Percentiles rank a stretch among this genome's conserved stretches.
phyloP scores from a whole-genome alignment of 495 filamentous ascomycete genomes.

The Cercophora newfieldiana region DNA sequence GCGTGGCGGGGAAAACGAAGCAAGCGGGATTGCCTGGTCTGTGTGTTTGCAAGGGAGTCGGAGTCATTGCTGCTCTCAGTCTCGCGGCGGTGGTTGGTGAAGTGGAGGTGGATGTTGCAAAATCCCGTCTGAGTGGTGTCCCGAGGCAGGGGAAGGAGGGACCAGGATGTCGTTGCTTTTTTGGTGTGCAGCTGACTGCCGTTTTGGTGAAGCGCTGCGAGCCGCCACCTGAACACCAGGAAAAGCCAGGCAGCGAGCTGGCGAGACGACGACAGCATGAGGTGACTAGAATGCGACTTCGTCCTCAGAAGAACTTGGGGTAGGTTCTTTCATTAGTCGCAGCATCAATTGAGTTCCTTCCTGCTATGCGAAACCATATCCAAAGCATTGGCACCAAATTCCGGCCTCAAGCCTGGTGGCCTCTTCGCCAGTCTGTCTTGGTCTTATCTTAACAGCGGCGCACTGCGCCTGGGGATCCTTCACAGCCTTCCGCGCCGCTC shows the following conservation, averaged over 20 bases:
- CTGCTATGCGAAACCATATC: not conserved
- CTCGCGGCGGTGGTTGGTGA: slow-evolving; percentile 13
- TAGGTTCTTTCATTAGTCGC: not conserved
- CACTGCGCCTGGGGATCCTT: slow-evolving; percentile 13
- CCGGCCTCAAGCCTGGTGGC: not conserved
- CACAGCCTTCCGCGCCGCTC: not conserved
- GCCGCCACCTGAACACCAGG: not conserved
- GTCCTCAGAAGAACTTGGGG: not conserved
- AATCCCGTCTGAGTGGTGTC: slow-evolving; percentile 5
- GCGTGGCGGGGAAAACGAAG: slow-evolving; percentile 20
- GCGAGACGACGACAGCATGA: slow-evolving; percentile 8
- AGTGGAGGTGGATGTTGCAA: not conserved
- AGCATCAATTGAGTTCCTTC: slow-evolving; percentile 14
- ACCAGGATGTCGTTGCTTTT: slow-evolving; percentile 4
- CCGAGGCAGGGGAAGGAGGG: slow-evolving; percentile 12
- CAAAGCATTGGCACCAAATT: slow-evolving; percentile 20
- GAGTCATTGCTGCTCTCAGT: slow-evolving; percentile 21
- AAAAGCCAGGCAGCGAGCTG: slow-evolving; percentile 25
- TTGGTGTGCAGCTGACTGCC: slow-evolving; percentile 1
- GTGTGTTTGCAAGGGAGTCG: slow-evolving; percentile 15
- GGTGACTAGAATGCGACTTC: not conserved
- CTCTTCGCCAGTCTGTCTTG: not conserved
- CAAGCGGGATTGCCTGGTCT: slow-evolving; percentile 22
- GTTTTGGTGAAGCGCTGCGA: slow-evolving; percentile 25
- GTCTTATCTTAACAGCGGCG: slow-evolving; percentile 26